Conservation (phyloP, 148 eudicot genomes). For the Spergularia bocconei region DNA sequence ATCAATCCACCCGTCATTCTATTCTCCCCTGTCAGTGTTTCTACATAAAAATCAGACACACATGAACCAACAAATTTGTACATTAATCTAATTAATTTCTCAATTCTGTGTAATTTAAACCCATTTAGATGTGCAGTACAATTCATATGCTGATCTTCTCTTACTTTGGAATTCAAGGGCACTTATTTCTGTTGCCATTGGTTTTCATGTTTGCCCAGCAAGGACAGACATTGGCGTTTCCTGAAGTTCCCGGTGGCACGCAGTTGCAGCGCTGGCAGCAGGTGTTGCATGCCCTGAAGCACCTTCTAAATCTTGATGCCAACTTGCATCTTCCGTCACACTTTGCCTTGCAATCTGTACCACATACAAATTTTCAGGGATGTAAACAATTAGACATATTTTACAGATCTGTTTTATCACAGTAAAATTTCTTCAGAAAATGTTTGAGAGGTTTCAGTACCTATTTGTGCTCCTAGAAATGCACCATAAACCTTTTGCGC, state of each 20-base stretch:
- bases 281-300: slow-evolving; percentile 45
- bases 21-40: neutral
- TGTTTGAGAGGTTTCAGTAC: slow-evolving; percentile 10
- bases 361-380: neutral
- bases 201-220: slow-evolving; percentile 48
- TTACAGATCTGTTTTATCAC: neutral
- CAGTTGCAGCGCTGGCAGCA: slow-evolving; percentile 57
- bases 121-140: neutral
- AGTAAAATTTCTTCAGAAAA: neutral
- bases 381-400: neutral
- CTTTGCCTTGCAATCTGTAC: slow-evolving; percentile 31
- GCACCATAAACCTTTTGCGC: neutral
- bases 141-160: neutral
- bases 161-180: slow-evolving; percentile 32
- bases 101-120: neutral
- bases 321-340: slow-evolving; percentile 22
- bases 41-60: neutral
- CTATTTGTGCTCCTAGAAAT: slow-evolving; percentile 22
- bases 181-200: slow-evolving; percentile 37
- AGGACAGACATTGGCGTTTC: slow-evolving; percentile 38
- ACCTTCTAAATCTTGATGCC: slow-evolving; percentile 35
- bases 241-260: slow-evolving; percentile 50
- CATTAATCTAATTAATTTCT: neutral
- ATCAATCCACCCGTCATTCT: slow-evolving; percentile 10
- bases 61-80: neutral